Percentiles rank a stretch among this genome's conserved stretches.
Evolutionary conservation across 495 filamentous ascomycete species (phyloP).

Genomic region (Polyplosphaeria fusca): DNA sequence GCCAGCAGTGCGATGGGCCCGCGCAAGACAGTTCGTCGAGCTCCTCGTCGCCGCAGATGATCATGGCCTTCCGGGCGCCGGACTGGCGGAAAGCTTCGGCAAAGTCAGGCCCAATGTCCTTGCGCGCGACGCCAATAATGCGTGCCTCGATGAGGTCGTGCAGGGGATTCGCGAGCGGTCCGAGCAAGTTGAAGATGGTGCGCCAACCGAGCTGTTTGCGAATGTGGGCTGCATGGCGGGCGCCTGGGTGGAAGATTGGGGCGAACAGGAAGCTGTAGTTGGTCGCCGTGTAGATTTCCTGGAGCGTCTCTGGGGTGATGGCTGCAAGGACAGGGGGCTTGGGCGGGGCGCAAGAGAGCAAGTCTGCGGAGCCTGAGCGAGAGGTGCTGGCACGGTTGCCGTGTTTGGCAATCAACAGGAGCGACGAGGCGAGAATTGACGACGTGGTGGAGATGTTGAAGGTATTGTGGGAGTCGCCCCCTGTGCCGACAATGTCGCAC

Average conservation of each 20-base stretch:
- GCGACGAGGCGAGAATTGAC: slow-evolving; percentile 82
- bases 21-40: slow-evolving; percentile 94
- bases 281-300: slow-evolving; percentile 64
- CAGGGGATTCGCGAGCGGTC: slow-evolving; percentile 85
- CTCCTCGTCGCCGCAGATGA: slow-evolving; percentile 91
- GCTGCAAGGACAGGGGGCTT: slow-evolving; percentile 67
- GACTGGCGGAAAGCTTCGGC: slow-evolving; percentile 74
- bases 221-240: slow-evolving; percentile 79
- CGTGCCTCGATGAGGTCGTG: slow-evolving; percentile 78
- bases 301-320: slow-evolving; percentile 66
- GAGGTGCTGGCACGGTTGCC: slow-evolving; percentile 96
- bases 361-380: slow-evolving; percentile 90
- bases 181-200: slow-evolving; percentile 95
- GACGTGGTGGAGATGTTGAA: slow-evolving; percentile 97
- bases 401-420: slow-evolving; percentile 85
- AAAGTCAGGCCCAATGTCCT: slow-evolving; percentile 79
- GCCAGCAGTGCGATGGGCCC: slow-evolving; percentile 83
- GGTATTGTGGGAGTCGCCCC: slow-evolving; percentile 92
- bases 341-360: slow-evolving; percentile 69
- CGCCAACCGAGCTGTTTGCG: slow-evolving; percentile 81
- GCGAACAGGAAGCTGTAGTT: slow-evolving; percentile 98
- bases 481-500: slow-evolving; percentile 98
- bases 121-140: slow-evolving; percentile 84
- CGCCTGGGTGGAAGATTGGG: slow-evolving; percentile 91
- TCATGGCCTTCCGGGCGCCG: slow-evolving; percentile 78